These are phyloP conservation scores for Pythium aristosporum DNA, from an alignment of 352 stramenopile species.

Conservation along the genomic window DNA sequence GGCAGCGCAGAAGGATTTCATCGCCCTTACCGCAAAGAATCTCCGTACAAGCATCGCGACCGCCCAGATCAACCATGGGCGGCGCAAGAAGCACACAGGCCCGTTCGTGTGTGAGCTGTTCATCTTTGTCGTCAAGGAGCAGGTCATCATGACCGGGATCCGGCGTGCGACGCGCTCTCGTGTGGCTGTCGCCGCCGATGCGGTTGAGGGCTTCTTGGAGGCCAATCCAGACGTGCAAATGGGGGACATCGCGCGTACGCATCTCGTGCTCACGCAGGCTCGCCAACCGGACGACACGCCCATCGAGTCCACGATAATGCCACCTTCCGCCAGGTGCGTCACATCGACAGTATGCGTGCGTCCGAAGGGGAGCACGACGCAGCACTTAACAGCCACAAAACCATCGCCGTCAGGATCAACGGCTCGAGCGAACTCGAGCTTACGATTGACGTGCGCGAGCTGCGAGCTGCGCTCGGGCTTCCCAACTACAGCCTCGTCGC, in stretches of 20 bases:
- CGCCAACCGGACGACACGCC: conserved; percentile 1
- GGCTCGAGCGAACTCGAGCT: not conserved
- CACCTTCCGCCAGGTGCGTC: conserved; percentile 2
- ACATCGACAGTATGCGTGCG: not conserved
- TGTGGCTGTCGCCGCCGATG: not conserved
- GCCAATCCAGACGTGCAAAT: not conserved
- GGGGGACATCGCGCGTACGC: conserved; percentile 6
- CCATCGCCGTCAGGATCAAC: not conserved
- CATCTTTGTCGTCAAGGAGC: conserved; percentile 6
- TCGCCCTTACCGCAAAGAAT: conserved; percentile 3
- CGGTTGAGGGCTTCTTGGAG: not conserved
- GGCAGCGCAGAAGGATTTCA: conserved; percentile 10
- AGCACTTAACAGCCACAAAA: not conserved
- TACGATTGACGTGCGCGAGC: not conserved
- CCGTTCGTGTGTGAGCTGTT: conserved; percentile 7
- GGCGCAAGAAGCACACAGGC: conserved; percentile 7
- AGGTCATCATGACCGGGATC: not conserved
- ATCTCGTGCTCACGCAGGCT: conserved; percentile 4
- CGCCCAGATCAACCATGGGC: conserved; percentile 3
- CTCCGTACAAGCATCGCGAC: not conserved
- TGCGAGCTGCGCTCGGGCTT: not conserved
- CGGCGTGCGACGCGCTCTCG: not conserved
- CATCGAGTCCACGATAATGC: conserved; percentile 1
- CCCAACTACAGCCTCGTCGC: conserved; percentile 1
- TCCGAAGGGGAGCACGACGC: not conserved